A percentile compares a stretch with the other conserved stretches of the same genome.
Evolutionary conservation across 1,284 basidiomycete species (phyloP).

Genomic region (Sphaerobolus stellatus): DNA sequence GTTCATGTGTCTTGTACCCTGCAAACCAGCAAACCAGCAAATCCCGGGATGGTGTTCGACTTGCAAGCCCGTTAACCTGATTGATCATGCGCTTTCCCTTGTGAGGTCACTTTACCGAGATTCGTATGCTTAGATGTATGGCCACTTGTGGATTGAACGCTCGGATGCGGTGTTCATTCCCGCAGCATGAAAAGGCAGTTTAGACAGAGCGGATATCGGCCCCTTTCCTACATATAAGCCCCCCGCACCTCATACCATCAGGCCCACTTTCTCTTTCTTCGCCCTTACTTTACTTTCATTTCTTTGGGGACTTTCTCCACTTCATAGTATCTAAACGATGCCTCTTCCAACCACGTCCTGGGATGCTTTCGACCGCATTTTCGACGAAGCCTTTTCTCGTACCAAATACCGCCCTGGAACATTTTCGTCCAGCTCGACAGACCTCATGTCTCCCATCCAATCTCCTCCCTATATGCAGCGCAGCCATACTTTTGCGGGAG

Average conservation of each 20-base stretch:
- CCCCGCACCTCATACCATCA: not conserved
- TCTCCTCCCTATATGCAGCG: not conserved
- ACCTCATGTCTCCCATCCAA: not conserved
- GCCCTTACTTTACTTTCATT: not conserved
- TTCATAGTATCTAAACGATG: not conserved
- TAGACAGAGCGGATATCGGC: not conserved
- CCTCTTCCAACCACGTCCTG: not conserved
- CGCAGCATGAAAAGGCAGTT: too few species aligned
- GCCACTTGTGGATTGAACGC: too few species aligned
- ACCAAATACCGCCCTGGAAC: too few species aligned
- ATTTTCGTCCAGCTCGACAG: too few species aligned
- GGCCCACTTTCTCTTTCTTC: slow-evolving; percentile 1
- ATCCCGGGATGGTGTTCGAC: too few species aligned
- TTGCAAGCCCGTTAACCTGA: too few species aligned
- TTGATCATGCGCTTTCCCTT: too few species aligned
- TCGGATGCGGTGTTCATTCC: too few species aligned
- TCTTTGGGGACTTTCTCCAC: not conserved
- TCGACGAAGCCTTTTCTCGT: slow-evolving; percentile 13
- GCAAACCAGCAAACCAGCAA: too few species aligned
- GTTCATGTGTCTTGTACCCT: not conserved
- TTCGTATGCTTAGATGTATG: too few species aligned
- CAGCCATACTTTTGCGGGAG: not conserved
- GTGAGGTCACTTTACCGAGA: too few species aligned
- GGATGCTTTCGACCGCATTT: slow-evolving; percentile 14
- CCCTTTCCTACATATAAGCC: slow-evolving; percentile 1